These are phyloP conservation scores for Leccinum uliginosum DNA, from an alignment of 768 basidiomycete species.

Conservation along the genomic window DNA sequence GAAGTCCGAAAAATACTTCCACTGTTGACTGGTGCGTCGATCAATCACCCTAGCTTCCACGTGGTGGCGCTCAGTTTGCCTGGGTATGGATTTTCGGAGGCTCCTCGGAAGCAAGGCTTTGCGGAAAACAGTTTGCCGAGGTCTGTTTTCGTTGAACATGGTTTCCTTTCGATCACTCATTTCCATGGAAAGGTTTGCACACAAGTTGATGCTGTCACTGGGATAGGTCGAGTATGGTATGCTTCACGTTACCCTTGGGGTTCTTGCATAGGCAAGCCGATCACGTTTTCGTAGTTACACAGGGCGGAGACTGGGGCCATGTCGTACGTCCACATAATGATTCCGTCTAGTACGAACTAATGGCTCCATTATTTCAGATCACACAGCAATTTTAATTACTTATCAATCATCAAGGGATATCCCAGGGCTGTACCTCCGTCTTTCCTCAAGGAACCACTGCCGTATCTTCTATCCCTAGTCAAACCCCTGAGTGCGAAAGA, in stretches of 20 bases:
- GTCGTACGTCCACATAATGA: constrained; percentile 22
- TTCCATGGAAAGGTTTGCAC: constrained; percentile 34
- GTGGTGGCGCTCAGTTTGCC: constrained; percentile 58
- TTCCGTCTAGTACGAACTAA: background rate
- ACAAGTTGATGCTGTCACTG: constrained; percentile 46
- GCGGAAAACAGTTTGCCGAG: constrained; percentile 49
- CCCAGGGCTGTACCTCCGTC: constrained; percentile 24
- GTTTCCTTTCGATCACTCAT: background rate
- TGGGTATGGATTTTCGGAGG: constrained; percentile 60
- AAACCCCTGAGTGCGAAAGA: constrained; percentile 28
- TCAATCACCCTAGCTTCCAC: constrained; percentile 53
- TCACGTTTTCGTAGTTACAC: constrained; percentile 33
- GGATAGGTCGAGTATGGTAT: constrained; percentile 48
- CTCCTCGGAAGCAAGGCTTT: constrained; percentile 51
- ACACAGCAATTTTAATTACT: no score
- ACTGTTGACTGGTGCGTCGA: constrained; percentile 38
- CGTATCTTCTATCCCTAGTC: constrained; percentile 25
- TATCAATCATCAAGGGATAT: background rate
- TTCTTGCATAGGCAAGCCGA: background rate
- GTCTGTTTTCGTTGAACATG: constrained; percentile 22
- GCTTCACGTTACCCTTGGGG: background rate
- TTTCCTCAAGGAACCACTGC: constrained; percentile 21
- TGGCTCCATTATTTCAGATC: constrained; percentile 24
- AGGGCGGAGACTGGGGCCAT: constrained; percentile 49
- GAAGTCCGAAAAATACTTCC: constrained; percentile 58